Percentiles rank a stretch among this genome's conserved stretches.
These are phyloP conservation scores for Iris macrosiphon DNA, from an alignment of 106 monocot genomes.

Conservation along the genomic window DNA sequence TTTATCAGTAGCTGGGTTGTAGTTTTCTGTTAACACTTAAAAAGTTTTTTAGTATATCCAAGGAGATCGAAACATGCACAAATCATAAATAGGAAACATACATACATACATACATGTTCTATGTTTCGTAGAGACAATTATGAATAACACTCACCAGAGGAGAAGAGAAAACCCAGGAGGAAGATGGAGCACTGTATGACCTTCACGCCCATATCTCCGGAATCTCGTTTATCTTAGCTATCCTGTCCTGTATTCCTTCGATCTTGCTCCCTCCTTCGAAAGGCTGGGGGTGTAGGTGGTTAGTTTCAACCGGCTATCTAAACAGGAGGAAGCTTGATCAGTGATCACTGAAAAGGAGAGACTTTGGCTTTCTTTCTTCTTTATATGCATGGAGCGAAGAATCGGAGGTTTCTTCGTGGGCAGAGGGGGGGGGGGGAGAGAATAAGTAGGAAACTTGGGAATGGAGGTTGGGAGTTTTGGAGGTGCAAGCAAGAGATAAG, in stretches of 20 bases:
- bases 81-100: too few relatives aligned
- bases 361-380: conserved; percentile 2
- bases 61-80: too few relatives aligned
- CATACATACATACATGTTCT: too few relatives aligned
- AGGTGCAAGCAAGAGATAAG: conserved; percentile 45
- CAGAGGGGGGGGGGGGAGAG: too few relatives aligned
- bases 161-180: conserved; percentile 31
- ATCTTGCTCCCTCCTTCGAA: not conserved
- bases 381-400: too few relatives aligned
- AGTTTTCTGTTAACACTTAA: too few relatives aligned
- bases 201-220: conserved; percentile 17
- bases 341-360: conserved; percentile 29
- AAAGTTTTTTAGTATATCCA: too few relatives aligned
- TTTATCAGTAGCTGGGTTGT: too few relatives aligned
- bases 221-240: not conserved
- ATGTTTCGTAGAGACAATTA: not conserved
- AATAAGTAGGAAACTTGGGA: too few relatives aligned
- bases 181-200: conserved; percentile 17
- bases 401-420: too few relatives aligned
- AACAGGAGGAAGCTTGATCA: not conserved
- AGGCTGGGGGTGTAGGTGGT: too few relatives aligned
- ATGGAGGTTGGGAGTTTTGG: conserved; percentile 54
- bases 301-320: not conserved
- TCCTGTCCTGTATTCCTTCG: not conserved
- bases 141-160: conserved; percentile 37